phyloP scores from a whole-genome alignment of 2,329 filamentous ascomycete species.

The Aspergillus spinulosporus region DNA sequence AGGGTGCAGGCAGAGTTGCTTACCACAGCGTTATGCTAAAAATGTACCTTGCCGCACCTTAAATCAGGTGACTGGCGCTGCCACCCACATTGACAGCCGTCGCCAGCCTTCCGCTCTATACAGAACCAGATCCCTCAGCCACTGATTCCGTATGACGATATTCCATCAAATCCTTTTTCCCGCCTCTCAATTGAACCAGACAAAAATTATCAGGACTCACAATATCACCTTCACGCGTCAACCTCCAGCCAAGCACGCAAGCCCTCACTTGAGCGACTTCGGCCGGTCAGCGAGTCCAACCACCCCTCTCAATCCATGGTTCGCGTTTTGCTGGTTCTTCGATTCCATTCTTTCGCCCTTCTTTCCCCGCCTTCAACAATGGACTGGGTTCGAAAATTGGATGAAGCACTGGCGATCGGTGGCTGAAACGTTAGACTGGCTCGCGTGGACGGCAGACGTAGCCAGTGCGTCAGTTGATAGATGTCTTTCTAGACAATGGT shows the following conservation, averaged over 20 bases:
- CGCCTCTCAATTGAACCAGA: not conserved
- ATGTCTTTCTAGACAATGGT: not conserved
- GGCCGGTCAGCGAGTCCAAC: not conserved
- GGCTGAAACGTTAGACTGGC: not conserved
- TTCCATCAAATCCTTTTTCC: not conserved
- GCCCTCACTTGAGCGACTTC: not conserved
- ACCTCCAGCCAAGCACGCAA: not conserved
- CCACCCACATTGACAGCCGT: not conserved
- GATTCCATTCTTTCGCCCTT: constrained; percentile 11
- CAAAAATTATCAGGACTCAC: not conserved
- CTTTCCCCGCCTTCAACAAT: not conserved
- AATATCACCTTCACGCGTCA: not conserved
- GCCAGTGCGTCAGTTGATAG: not conserved
- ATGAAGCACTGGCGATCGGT: not conserved
- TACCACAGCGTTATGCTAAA: not conserved
- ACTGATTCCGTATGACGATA: not conserved
- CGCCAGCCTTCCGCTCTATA: not conserved
- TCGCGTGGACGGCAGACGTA: not conserved
- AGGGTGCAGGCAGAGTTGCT: not conserved
- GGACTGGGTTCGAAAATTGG: not conserved
- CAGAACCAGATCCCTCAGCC: not conserved
- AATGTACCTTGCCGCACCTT: constrained; percentile 3
- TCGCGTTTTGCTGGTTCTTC: constrained; percentile 5
- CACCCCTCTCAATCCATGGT: constrained; percentile 8
- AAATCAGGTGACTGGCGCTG: not conserved